A percentile compares a stretch with the other conserved stretches of the same genome.
phyloP scores from a whole-genome alignment of 441 rosid genomes.

The Populus hybrid region DNA sequence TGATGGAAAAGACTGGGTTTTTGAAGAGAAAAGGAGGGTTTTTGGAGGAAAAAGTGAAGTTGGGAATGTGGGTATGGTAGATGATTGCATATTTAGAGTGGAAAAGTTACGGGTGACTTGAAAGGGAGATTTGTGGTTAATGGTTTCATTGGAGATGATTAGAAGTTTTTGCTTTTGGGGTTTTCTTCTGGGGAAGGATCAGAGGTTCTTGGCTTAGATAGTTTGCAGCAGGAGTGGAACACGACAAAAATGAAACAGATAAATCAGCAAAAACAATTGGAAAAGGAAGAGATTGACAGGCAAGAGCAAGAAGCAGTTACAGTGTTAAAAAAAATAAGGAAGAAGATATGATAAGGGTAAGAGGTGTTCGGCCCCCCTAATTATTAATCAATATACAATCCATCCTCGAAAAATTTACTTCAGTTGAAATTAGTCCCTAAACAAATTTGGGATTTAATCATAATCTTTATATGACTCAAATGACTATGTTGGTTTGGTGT shows the following conservation, averaged over 20 bases:
- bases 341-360: background rate
- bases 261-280: background rate
- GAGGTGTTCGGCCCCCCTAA: background rate
- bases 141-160: background rate
- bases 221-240: background rate
- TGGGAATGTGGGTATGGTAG: conserved; percentile 21
- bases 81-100: conserved; percentile 29
- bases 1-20: conserved; percentile 13
- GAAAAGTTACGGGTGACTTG: background rate
- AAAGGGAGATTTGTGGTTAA: background rate
- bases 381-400: too few species aligned
- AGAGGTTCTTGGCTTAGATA: background rate
- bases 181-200: background rate
- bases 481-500: too few species aligned
- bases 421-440: background rate
- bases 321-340: background rate
- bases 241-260: background rate
- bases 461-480: too few species aligned
- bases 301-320: background rate
- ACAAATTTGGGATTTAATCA: background rate
- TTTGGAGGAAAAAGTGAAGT: conserved; percentile 30
- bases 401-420: background rate
- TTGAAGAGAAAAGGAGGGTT: conserved; percentile 28
- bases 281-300: background rate
- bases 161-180: background rate